Evolutionary conservation across 2,329 filamentous ascomycete species (phyloP).

Genomic region (Blastomyces emzantsi): DNA sequence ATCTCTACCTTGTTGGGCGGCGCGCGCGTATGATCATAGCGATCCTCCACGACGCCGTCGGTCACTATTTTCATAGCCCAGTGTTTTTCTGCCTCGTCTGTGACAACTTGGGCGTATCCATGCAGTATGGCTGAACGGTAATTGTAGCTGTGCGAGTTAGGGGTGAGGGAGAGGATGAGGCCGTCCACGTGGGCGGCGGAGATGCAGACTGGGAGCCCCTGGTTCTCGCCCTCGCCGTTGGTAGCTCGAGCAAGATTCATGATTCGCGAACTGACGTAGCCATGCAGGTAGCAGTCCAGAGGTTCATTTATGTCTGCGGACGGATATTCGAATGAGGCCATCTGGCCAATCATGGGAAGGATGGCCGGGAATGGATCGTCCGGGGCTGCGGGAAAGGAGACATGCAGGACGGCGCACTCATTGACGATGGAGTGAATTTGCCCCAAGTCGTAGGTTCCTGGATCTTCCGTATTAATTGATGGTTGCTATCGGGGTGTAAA

Average conservation of each 20-base stretch:
- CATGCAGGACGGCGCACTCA: slow-evolving; percentile 61
- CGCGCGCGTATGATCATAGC: slow-evolving; percentile 60
- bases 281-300: slow-evolving; percentile 71
- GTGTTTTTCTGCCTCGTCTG: slow-evolving; percentile 58
- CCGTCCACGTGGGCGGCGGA: slow-evolving; percentile 69
- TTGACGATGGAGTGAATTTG: slow-evolving; percentile 71
- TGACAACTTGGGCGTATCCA: slow-evolving; percentile 61
- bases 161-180: slow-evolving; percentile 67
- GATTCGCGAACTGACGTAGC: slow-evolving; percentile 70
- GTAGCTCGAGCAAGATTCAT: slow-evolving; percentile 53
- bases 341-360: slow-evolving; percentile 77
- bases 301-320: slow-evolving; percentile 53
- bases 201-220: slow-evolving; percentile 61
- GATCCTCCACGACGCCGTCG: slow-evolving; percentile 57
- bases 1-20: slow-evolving; percentile 67
- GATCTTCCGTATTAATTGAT: slow-evolving; percentile 14
- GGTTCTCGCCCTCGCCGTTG: slow-evolving; percentile 18
- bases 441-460: slow-evolving; percentile 61
- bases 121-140: slow-evolving; percentile 75
- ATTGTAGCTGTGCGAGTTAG: slow-evolving; percentile 76
- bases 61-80: slow-evolving; percentile 75
- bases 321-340: slow-evolving; percentile 61
- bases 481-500: neutral
- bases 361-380: slow-evolving; percentile 63
- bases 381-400: slow-evolving; percentile 60